Evolutionary conservation across 257 asterid genomes (phyloP), one percentile per base, ranked within the genome.

Genomic region (Knoxia roxburghii): DNA sequence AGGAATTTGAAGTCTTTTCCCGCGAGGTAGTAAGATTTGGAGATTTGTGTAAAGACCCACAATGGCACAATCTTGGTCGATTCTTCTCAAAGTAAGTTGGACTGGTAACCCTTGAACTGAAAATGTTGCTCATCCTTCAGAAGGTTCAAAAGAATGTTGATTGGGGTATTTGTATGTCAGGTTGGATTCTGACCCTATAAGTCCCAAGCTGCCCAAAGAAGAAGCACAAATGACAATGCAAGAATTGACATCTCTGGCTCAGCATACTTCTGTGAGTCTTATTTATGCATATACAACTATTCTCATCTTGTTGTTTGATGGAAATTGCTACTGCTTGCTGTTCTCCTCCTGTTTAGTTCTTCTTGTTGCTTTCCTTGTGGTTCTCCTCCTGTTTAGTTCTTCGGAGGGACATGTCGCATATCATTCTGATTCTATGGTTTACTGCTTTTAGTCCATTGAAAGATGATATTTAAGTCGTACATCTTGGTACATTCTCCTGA

Each of bases 11-110:
- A 45, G 85, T 94, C 50, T 90, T 90, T 71, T 80, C 95, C 37
- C 95, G 95, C 9, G 99, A 94, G 88, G 91, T 94, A 43, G 72
- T 90, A 59, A 84, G 99, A 76, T 95, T 95, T 68, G 99, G 99
- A 63, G 83, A 95, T 80, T 62, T 89, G 81, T 91, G 99, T 80
- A 95, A 84, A 83, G 99, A 95, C 76, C 97, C 98, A 24, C 99
- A 95, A 65, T 95, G 99, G 99, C 98, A 95, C 86, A 83, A 87
- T 74, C 81, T 95, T 51, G 89, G 77, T 69, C 86, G 99, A 72
- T 91, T 80, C 72, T 94, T 94, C 77, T 74, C 82, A 6, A 85
- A 81, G 99, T 94, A 82, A 77, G 92, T 75, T 64, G 23, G 55
- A 35, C 41, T 32, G 32, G 63, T 57, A 54, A 63, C 59, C 41